Conservation (phyloP, 2,329 filamentous ascomycete genomes). For the Magnaporthiopsis rhizophila region DNA sequence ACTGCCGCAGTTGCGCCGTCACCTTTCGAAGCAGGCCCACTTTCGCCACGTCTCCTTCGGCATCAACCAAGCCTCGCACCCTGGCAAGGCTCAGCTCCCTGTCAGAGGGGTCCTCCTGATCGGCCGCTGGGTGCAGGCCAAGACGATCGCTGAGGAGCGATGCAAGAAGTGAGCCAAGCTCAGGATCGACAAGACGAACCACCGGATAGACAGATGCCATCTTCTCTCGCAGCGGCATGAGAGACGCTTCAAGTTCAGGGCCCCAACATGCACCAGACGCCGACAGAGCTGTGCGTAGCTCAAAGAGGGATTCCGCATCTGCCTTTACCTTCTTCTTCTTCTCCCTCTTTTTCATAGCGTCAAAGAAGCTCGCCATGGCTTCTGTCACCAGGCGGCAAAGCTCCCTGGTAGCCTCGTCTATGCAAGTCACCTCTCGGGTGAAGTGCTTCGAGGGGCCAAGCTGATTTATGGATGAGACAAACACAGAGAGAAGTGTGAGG, state of each 20-base stretch:
- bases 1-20: not conserved
- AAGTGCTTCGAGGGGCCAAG: not conserved
- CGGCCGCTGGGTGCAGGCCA: not conserved
- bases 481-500: not conserved
- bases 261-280: conserved; percentile 1
- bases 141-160: not conserved
- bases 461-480: not conserved
- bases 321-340: not conserved
- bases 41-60: not conserved
- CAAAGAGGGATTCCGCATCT: not conserved
- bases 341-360: not conserved
- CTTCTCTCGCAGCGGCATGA: not conserved
- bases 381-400: not conserved
- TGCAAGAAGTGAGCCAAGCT: not conserved
- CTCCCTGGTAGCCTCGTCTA: not conserved
- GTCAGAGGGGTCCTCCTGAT: not conserved
- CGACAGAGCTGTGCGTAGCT: conserved; percentile 1
- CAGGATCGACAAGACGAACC: not conserved
- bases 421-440: not conserved
- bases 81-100: not conserved
- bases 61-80: not conserved
- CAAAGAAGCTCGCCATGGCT: not conserved
- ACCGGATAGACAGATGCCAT: not conserved
- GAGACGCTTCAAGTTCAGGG: not conserved
- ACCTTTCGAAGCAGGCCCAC: not conserved